These are phyloP conservation scores for Saturnispora zaruensis DNA, from an alignment of 805 yeast species.

Conservation along the genomic window DNA sequence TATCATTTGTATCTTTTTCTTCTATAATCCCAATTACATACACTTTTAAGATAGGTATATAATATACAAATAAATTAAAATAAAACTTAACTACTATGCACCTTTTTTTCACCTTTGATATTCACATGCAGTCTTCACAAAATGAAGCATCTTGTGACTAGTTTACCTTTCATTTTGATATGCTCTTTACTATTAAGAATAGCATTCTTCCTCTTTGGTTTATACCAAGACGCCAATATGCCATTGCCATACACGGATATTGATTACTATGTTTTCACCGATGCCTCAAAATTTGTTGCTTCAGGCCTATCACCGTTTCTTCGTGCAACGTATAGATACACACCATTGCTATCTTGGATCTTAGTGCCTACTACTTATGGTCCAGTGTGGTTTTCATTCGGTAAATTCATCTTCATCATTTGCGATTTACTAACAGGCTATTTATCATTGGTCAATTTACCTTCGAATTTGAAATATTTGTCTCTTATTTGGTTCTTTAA, in stretches of 20 bases:
- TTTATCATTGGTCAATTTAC: constrained; percentile 33
- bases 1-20: constrained; percentile 10
- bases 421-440: constrained; percentile 80
- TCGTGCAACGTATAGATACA: constrained; percentile 86
- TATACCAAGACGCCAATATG: constrained; percentile 77
- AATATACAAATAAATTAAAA: constrained; percentile 2
- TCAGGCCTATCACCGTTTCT: constrained; percentile 58
- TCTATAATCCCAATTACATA: constrained; percentile 4
- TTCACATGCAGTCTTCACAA: background rate
- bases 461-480: constrained; percentile 8
- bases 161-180: constrained; percentile 10
- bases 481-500: constrained; percentile 69
- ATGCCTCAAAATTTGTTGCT: constrained; percentile 71
- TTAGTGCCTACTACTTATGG: constrained; percentile 51
- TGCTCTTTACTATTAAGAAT: constrained; percentile 35
- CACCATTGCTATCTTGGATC: constrained; percentile 84
- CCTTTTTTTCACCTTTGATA: background rate
- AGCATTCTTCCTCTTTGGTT: constrained; percentile 66
- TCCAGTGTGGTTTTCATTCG: constrained; percentile 48
- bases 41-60: constrained; percentile 5
- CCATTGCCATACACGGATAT: constrained; percentile 86
- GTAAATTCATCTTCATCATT: constrained; percentile 66
- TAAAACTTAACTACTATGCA: background rate
- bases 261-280: constrained; percentile 89
- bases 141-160: background rate